Percentiles rank a stretch among this genome's conserved stretches.
phyloP scores from a whole-genome alignment of 192 early-diverging fungal genomes.

The Rhizophagus clarus region DNA sequence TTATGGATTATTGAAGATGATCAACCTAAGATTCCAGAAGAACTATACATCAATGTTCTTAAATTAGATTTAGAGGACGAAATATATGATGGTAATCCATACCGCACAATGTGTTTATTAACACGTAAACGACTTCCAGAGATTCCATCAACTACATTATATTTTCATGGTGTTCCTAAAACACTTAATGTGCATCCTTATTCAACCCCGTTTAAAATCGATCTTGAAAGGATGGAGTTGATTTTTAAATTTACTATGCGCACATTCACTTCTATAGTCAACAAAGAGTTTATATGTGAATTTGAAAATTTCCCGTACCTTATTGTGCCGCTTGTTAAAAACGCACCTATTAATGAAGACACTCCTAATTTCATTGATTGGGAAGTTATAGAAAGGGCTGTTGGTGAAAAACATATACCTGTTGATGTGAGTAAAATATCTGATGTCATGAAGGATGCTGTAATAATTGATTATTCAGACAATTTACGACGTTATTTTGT shows the following conservation, averaged over 20 bases:
- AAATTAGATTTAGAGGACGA: constrained; percentile 35
- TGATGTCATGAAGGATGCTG: constrained; percentile 20
- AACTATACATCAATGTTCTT: constrained; percentile 40
- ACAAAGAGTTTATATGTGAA: constrained; percentile 52
- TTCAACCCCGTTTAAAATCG: constrained; percentile 29
- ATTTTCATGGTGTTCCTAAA: constrained; percentile 33
- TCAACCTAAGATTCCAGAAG: neutral
- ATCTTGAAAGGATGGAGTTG: constrained; percentile 40
- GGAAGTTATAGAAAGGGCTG: constrained; percentile 42
- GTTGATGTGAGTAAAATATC: constrained; percentile 33
- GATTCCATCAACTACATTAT: constrained; percentile 38
- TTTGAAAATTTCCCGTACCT: constrained; percentile 54
- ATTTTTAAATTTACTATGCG: constrained; percentile 58
- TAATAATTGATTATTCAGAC: constrained; percentile 47
- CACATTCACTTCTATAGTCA: constrained; percentile 48
- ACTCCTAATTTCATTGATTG: constrained; percentile 47
- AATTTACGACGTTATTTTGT: constrained; percentile 49
- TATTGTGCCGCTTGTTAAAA: constrained; percentile 51
- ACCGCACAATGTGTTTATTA: constrained; percentile 48
- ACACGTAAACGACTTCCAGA: constrained; percentile 46
- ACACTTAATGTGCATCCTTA: constrained; percentile 32
- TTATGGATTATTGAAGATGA: constrained; percentile 40
- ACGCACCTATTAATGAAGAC: constrained; percentile 39
- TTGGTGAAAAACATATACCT: neutral
- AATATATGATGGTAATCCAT: constrained; percentile 34